Evolutionary conservation across 495 filamentous ascomycete species (phyloP), one percentile per base, ranked within the genome.

Genomic region (Apodospora peruviana): DNA sequence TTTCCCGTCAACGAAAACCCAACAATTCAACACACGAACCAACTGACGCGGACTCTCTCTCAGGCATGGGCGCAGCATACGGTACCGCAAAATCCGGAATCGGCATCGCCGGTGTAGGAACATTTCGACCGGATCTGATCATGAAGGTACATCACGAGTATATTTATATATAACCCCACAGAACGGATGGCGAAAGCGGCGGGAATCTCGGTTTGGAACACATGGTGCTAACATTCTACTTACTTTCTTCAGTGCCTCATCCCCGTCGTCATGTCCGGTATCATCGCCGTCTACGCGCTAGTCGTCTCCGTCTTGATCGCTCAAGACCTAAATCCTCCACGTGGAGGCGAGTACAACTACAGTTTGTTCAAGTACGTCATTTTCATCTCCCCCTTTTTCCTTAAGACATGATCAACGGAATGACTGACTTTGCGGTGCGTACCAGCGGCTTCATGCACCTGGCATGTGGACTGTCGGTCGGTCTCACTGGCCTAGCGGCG

Each of bases 191-290:
- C n/a, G n/a, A n/a, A n/a, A n/a, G n/a, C n/a, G n/a, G n/a, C n/a
- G n/a, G n/a, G n/a, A n/a, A n/a, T n/a, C n/a, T n/a, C n/a, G n/a
- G n/a, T n/a, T n/a, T n/a, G n/a, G n/a, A n/a, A n/a, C n/a, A n/a
- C n/a, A n/a, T n/a, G n/a, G n/a, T n/a, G n/a, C n/a, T n/a, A n/a
- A n/a, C n/a, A n/a, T n/a, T 10, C 29, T 44, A 21, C 27, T 37
- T 23, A 35, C 18, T 4, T 12, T 2, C 9, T 41, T 8, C 55
- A 91, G 90, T 95, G 87, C 40, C 76, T 96, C 32, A 91, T 94
- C 60, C 93, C 91, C 46, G 91, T 97, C 54, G 88, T 99, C 74
- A 99, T 99, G 93, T 94, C 93, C 62, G 93, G 93, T 78, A 99
- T 99, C 63, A 90, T 99, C 57, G 93, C 93, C 29, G 94, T 99